Base-by-base conservation (phyloP, 331 rosid genomes). In the Malus hybrid region DNA sequence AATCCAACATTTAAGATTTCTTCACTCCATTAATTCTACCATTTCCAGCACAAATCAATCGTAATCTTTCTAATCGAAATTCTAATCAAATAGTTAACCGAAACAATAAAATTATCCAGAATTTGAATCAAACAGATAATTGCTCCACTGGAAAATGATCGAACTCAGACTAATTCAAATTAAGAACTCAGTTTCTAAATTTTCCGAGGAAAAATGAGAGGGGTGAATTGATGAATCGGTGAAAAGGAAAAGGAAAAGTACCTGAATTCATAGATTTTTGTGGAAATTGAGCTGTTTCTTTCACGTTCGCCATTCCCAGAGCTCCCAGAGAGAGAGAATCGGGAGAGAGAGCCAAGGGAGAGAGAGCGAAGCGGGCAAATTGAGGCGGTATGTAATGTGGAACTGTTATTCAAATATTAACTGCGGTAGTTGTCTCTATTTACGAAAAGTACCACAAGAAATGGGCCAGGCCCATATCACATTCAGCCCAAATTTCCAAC, bases 301-400 rank as follows among this genome's bases (percentile, higher is more conserved):
- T 59, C 62, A 27, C 7, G 28, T 50, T 61, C 76, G 69, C 76
- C 85, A 78, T 77, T 67, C 16, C 9, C 56, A 44, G 10, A 81
- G 78, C 55, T 76, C 42, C n/a, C 50, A 18, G 65, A 57, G 6
- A 5, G 46, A 71, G 65, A 34, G 5, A 11, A 22, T 22, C 22
- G 29, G 3, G 29, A 28, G 29, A 28, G 29, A 28, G 32, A 31
- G 32, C 0, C 9, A 10, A 10, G 46, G 46, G 46, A 10, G 46
- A 42, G n/a, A n/a, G n/a, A n/a, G 67, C 15, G 44, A 65, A 56
- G 84, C 75, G 81, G 81, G 70, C 65, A 63, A 62, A 28, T 1
- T 15, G 67, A 62, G 20, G n/a, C 16, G 20, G 34, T 36, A 13
- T 33, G 44, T 18, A 19, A 4, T 4, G 61, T 27, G 50, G 1